phyloP scores from a whole-genome alignment of 768 basidiomycete genomes.

The Serendipita sp. region DNA sequence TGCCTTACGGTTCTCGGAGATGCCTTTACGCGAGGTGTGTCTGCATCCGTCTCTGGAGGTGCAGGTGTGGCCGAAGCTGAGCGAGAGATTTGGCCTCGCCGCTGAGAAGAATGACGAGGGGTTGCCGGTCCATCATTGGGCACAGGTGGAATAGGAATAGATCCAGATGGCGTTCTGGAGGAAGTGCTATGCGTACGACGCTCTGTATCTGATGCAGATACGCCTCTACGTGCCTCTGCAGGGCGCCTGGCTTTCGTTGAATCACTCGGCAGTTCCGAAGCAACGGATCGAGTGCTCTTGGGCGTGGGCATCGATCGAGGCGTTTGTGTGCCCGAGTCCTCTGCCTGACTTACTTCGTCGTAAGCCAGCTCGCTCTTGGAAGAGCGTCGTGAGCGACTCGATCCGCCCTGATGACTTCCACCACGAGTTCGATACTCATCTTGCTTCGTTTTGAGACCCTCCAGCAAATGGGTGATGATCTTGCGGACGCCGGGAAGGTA shows the following conservation, averaged over 20 bases:
- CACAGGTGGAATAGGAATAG: not conserved
- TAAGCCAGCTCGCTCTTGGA: constrained; percentile 18
- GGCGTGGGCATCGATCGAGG: not conserved
- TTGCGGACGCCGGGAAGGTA: constrained; percentile 83
- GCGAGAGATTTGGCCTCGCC: not conserved
- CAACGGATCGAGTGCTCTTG: not conserved
- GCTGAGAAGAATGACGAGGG: not conserved
- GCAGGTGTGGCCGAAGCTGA: not conserved
- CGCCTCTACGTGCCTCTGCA: not conserved
- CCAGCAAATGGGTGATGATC: constrained; percentile 85
- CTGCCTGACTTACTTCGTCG: not conserved
- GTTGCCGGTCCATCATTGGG: not conserved
- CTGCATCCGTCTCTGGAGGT: not conserved
- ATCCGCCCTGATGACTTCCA: constrained; percentile 27
- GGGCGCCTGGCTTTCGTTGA: not conserved
- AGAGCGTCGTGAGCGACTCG: constrained; percentile 44
- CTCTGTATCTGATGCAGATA: not conserved
- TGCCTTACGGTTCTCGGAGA: constrained; percentile 6
- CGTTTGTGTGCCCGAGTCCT: not conserved
- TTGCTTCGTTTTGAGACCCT: constrained; percentile 87
- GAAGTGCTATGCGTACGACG: not conserved
- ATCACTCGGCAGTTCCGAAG: not conserved
- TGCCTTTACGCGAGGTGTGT: not conserved
- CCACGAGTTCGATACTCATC: constrained; percentile 54
- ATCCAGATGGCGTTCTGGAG: not conserved